These are phyloP conservation scores for Magnolia kwangsiensis DNA, from an alignment of 164 flowering plant genomes.

Conservation along the genomic window DNA sequence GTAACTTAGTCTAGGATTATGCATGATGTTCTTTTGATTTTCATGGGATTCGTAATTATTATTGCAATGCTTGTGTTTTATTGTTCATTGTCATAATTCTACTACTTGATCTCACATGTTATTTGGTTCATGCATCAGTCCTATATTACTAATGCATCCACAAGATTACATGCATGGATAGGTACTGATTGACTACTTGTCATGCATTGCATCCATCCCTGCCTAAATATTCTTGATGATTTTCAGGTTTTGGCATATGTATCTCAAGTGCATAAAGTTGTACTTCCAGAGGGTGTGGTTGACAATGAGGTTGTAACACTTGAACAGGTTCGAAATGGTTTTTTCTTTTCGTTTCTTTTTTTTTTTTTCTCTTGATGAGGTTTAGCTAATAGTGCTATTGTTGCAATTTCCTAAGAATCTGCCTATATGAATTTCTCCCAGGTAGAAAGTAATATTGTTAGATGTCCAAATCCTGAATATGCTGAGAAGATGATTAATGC, in stretches of 20 bases:
- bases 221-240: background rate
- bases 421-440: slow-evolving; percentile 22
- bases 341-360: background rate
- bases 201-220: too few relatives aligned
- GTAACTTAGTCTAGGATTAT: too few relatives aligned
- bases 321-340: slow-evolving; percentile 56
- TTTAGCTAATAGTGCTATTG: background rate
- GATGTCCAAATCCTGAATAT: slow-evolving; percentile 95
- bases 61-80: too few relatives aligned
- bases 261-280: slow-evolving; percentile 89
- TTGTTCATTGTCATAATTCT: too few relatives aligned
- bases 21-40: too few relatives aligned
- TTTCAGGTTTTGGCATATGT: slow-evolving; percentile 90
- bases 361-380: background rate
- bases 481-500: slow-evolving; percentile 97
- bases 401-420: background rate
- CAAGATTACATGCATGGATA: too few relatives aligned
- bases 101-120: too few relatives aligned
- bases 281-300: slow-evolving; percentile 72
- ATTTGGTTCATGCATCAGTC: too few relatives aligned
- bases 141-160: too few relatives aligned
- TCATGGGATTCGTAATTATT: too few relatives aligned
- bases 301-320: slow-evolving; percentile 64
- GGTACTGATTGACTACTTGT: too few relatives aligned
- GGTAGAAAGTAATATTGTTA: slow-evolving; percentile 88